Evolutionary conservation across 2,329 filamentous ascomycete genomes (phyloP).

Genomic region (Colletotrichum sp.): DNA sequence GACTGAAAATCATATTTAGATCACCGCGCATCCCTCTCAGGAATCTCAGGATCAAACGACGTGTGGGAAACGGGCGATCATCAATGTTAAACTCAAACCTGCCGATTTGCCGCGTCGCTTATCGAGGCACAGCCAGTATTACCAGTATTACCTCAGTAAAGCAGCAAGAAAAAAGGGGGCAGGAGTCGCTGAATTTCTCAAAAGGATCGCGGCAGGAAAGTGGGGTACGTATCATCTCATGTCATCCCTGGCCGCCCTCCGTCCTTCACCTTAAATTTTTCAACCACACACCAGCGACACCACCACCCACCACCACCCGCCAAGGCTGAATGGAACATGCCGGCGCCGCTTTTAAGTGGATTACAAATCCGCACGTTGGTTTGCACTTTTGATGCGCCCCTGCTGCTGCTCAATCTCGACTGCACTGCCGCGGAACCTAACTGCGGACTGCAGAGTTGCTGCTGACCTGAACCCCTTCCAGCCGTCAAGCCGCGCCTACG

Average conservation of each 20-base stretch:
- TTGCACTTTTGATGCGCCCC: neutral
- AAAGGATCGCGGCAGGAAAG: neutral
- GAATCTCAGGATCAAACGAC: neutral
- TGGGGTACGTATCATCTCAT: neutral
- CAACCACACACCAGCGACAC: neutral
- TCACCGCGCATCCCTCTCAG: neutral
- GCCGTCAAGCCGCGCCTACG: neutral
- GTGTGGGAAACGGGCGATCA: neutral
- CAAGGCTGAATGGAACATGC: neutral
- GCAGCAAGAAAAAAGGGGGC: neutral
- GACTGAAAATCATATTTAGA: neutral
- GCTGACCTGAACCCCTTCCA: neutral
- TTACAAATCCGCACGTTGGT: constrained; percentile 9
- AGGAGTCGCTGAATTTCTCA: neutral
- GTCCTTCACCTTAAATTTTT: neutral
- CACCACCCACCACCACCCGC: neutral
- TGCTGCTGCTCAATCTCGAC: neutral
- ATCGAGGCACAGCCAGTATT: neutral
- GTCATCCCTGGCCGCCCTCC: neutral
- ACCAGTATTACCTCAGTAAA: neutral
- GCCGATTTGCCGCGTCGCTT: neutral
- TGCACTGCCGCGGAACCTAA: neutral
- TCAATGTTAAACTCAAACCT: neutral
- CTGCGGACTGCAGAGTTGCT: neutral
- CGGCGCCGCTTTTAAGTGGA: constrained; percentile 11